Conservation (phyloP, 306 rosid genomes). For the Prunus padus region DNA sequence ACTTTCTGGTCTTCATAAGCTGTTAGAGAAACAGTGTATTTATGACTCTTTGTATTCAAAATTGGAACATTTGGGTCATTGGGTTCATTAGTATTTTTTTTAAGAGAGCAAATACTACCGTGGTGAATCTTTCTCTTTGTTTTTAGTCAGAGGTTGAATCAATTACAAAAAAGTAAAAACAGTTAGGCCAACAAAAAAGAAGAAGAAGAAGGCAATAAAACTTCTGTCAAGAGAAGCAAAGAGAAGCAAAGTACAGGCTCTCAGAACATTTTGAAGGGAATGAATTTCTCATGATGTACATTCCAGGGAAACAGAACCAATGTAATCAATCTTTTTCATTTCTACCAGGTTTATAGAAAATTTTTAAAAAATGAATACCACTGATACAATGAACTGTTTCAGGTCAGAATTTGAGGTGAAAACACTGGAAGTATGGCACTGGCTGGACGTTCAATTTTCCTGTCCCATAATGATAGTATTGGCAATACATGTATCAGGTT, state of each 20-base stretch:
- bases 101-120: not conserved
- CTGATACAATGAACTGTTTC: constrained; percentile 14
- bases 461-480: constrained; percentile 28
- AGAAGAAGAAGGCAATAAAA: not conserved
- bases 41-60: not conserved
- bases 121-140: not conserved
- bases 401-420: constrained; percentile 34
- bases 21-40: not conserved
- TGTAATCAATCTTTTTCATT: no score
- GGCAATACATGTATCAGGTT: constrained; percentile 30
- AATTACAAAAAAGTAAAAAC: not conserved
- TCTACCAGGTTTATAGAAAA: no score
- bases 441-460: constrained; percentile 41
- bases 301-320: not conserved
- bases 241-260: not conserved
- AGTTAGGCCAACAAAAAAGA: not conserved
- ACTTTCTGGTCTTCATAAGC: not conserved
- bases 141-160: not conserved
- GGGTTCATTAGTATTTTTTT: not conserved
- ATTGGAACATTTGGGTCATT: not conserved
- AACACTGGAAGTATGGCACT: constrained; percentile 24
- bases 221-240: not conserved
- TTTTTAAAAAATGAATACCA: not conserved
- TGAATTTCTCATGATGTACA: not conserved
- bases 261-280: not conserved